phyloP scores from a whole-genome alignment of 495 filamentous ascomycete genomes.

The Evansstolkia leycettana region DNA sequence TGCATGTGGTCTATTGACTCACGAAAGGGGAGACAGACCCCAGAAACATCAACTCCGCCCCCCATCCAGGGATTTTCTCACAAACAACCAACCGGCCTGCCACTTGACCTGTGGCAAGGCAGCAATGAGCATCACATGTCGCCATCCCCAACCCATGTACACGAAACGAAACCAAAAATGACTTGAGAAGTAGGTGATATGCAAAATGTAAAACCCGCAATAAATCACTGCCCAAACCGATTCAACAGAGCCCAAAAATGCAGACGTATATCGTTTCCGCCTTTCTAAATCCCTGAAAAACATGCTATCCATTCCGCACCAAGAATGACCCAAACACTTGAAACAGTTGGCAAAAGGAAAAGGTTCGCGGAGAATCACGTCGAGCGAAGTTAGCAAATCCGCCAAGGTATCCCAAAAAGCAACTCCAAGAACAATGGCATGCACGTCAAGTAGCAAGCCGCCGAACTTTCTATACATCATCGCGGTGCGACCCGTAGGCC shows the following conservation, averaged over 20 bases:
- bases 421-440: slow-evolving; percentile 25
- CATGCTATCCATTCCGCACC: slow-evolving; percentile 29
- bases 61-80: slow-evolving; percentile 33
- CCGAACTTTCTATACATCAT: slow-evolving; percentile 37
- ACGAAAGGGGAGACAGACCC: slow-evolving; percentile 23
- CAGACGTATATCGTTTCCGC: slow-evolving; percentile 44
- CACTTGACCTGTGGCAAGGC: slow-evolving; percentile 19
- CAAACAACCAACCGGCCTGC: slow-evolving; percentile 19
- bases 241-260: slow-evolving; percentile 35
- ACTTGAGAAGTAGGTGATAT: slow-evolving; percentile 7
- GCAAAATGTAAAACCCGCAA: slow-evolving; percentile 12
- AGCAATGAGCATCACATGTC: slow-evolving; percentile 24
- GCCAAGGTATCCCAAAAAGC: slow-evolving; percentile 19
- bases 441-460: slow-evolving; percentile 28
- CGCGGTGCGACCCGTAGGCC: slow-evolving; percentile 20
- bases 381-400: slow-evolving; percentile 18
- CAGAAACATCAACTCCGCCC: slow-evolving; percentile 25
- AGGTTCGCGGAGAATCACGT: slow-evolving; percentile 5
- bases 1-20: slow-evolving; percentile 22
- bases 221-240: slow-evolving; percentile 14
- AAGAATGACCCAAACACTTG: slow-evolving; percentile 17
- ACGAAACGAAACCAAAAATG: slow-evolving; percentile 21
- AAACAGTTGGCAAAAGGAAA: slow-evolving; percentile 20
- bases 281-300: slow-evolving; percentile 37
- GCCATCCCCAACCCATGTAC: slow-evolving; percentile 31